Evolutionary conservation across 2,329 filamentous ascomycete species (phyloP), one percentile per base, ranked within the genome.

Genomic region (Talaromyces marneffei): DNA sequence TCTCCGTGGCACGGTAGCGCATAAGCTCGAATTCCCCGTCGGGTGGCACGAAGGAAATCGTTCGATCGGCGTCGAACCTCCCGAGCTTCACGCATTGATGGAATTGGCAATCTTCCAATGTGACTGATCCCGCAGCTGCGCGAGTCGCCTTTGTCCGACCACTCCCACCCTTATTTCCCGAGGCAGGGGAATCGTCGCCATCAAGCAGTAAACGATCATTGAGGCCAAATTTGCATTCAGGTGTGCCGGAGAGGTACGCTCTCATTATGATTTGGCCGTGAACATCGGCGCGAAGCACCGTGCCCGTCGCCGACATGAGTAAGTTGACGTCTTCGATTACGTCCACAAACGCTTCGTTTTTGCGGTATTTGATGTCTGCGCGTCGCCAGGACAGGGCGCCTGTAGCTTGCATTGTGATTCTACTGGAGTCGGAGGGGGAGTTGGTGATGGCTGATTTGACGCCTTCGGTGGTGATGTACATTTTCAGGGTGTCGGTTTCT

Each of bases 381-480:
- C 96, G 90, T 69, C 95, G 87, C 94, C 95, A 99, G 52, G 94
- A 97, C 44, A 97, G 83, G 4, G 94, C 94, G 42, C 95, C 94
- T 0, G 94, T 99, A 12, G 94, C 95, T 80, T 99, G 94, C 92
- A 97, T 97, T 27, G 94, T 99, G 77, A 99, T 99, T 75, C 93
- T 94, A 67, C 92, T 93, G 56, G 93, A 97, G 75, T 99, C 93
- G 74, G 96, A 91, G 48, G 71, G 74, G 74, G 76, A 78, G 87
- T 88, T 67, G 84, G 87, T 67, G 61, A 80, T 79, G 35, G 77
- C 92, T 33, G 92, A 95, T 77, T 97, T 97, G 78, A 99, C 93
- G 62, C 94, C 94, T 79, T 99, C 94, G 37, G 94, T 99, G 46
- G 95, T 99, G 72, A 99, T 99, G 82, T 99, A 99, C 93, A 97